Base-by-base conservation (phyloP, 305 asterid species). In the Euphrasia arctica region DNA sequence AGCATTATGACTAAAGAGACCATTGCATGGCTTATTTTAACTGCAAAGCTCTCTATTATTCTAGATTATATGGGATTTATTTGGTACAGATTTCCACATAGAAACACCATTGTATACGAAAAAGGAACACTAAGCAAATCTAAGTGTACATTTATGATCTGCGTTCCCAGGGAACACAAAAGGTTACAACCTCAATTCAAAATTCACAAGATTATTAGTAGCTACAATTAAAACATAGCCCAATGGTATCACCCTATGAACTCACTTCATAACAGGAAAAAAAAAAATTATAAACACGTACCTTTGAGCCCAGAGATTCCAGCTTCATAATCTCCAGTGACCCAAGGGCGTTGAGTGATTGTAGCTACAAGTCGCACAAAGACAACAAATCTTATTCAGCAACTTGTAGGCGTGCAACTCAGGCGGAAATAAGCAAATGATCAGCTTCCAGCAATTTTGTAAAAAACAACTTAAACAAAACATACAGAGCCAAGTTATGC, bases 301-400 rank as follows among this genome's bases (percentile, higher is more conserved):
- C 96, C 84, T 49, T 67, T 5, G 80, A 74, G 14, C 77, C 88
- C 65, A 65, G 77, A 66, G 75, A 60, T 51, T 79, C 87, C 75
- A 74, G 66, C 74, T 70, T 82, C 73, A 62, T 65, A 47, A 72
- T 73, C 84, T 86, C 92, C 79, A 88, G 47, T 54, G 72, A 51
- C 60, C 84, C 86, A 71, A 86, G 86, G 73, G 90, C 84, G 77
- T 85, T 80, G 56, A 88, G 71, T 48, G 98, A 85, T 75, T 91
- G 94, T 69, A 88, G 77, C 98, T 91, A 85, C 90, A 62, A 72
- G 75, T 5, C 27, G 76, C 66, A 70, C 62, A 72, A 41, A 59
- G 22, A 49, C 25, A 49, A 81, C 9, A 49, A 65, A 60, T 68
- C 3, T 50, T 66, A 51, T 69, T 55, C 34, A 58, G 62, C 18